Conservation (phyloP, 177 flowering plant genomes). For the Vitis hybrid region DNA sequence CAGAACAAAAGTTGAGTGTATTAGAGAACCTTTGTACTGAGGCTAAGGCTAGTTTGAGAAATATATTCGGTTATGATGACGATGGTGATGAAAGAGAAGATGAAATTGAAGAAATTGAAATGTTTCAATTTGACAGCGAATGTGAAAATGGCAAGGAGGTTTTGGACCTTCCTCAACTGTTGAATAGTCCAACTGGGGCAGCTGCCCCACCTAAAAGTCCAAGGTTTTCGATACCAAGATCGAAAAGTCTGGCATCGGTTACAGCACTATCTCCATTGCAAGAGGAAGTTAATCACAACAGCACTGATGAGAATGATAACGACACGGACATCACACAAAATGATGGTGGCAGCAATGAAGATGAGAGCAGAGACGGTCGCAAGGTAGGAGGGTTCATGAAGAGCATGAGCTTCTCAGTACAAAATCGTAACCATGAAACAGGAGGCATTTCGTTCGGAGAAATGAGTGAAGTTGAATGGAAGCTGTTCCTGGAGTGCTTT, state of each 20-base stretch:
- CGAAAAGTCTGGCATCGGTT: conserved; percentile 19
- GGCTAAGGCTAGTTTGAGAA: conserved; percentile 36
- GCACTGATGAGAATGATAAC: background rate
- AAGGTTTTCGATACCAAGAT: conserved; percentile 19
- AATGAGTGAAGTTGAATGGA: conserved; percentile 62
- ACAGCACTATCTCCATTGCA: conserved; percentile 14
- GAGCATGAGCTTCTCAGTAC: conserved; percentile 48
- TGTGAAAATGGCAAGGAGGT: conserved; percentile 15
- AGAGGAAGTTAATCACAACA: conserved; percentile 10
- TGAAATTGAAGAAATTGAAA: conserved; percentile 7
- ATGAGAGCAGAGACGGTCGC: conserved; percentile 1
- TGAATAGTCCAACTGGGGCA: conserved; percentile 8
- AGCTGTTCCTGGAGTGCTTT: conserved; percentile 48
- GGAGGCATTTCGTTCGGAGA: conserved; percentile 50
- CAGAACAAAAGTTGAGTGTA: conserved; percentile 50
- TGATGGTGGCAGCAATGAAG: background rate
- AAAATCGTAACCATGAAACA: conserved; percentile 27
- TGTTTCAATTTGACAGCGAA: conserved; percentile 48
- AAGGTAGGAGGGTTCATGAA: conserved; percentile 26
- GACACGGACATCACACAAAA: background rate
- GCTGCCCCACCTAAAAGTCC: conserved; percentile 39
- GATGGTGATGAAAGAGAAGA: conserved; percentile 1
- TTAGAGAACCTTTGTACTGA: conserved; percentile 54
- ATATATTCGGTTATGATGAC: conserved; percentile 3
- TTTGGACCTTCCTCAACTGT: conserved; percentile 20